phyloP scores from a whole-genome alignment of 306 rosid species.

The Sicyos baderoa region DNA sequence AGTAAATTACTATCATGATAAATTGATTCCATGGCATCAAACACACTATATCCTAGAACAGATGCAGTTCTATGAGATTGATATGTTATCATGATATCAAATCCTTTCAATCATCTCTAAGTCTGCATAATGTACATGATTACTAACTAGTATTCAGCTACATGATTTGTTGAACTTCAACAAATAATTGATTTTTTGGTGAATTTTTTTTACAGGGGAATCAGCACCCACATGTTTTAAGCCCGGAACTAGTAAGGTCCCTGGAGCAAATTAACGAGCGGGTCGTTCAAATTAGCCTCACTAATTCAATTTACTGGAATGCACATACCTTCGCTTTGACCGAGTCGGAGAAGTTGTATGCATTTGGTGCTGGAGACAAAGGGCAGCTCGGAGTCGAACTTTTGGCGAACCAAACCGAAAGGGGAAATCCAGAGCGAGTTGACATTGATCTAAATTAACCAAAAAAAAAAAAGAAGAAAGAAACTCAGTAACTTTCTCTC shows the following conservation, averaged over 20 bases:
- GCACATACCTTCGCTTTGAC: slow-evolving; percentile 96
- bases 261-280: slow-evolving; percentile 62
- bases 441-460: slow-evolving; percentile 65
- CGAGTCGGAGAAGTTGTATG: slow-evolving; percentile 76
- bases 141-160: no score
- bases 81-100: not conserved
- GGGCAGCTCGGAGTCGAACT: slow-evolving; percentile 86
- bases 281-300: slow-evolving; percentile 82
- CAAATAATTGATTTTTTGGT: not conserved
- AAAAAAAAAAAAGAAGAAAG: not conserved
- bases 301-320: slow-evolving; percentile 81
- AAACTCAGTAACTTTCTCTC: no score
- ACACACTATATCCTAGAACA: not conserved
- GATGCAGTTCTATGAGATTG: not conserved
- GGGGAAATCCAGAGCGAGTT: slow-evolving; percentile 69
- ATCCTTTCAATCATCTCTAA: no score
- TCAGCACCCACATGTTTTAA: slow-evolving; percentile 53
- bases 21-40: not conserved
- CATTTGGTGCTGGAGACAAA: slow-evolving; percentile 91
- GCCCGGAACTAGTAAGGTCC: slow-evolving; percentile 66
- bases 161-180: not conserved
- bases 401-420: slow-evolving; percentile 57
- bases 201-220: slow-evolving; percentile 44
- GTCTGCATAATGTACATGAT: not conserved
- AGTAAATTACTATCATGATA: not conserved